These are phyloP conservation scores for Psilocybe sp. DNA, from an alignment of 768 basidiomycete genomes.

Conservation along the genomic window DNA sequence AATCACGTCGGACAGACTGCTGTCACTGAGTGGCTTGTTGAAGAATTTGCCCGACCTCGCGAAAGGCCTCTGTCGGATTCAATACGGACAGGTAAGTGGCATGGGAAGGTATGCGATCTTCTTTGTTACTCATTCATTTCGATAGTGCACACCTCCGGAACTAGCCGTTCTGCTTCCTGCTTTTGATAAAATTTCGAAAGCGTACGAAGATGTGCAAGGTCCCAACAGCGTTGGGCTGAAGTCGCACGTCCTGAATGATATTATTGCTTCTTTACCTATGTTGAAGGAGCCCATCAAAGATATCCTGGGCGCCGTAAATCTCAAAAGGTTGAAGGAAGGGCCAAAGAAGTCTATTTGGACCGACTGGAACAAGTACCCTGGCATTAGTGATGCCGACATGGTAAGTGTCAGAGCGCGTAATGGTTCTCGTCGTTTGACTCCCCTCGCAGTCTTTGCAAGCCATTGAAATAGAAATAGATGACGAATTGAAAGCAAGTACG, in stretches of 20 bases:
- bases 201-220: conserved; percentile 47
- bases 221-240: conserved; percentile 53
- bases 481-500: conserved; percentile 69
- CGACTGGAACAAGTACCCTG: conserved; percentile 42
- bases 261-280: conserved; percentile 66
- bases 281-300: conserved; percentile 52
- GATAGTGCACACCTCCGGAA: conserved; percentile 81
- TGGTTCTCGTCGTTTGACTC: background rate
- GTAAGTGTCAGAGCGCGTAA: conserved; percentile 30
- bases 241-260: conserved; percentile 65
- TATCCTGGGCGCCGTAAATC: conserved; percentile 53
- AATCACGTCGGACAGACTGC: conserved; percentile 59
- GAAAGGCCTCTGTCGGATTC: conserved; percentile 82
- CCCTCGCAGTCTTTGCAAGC: conserved; percentile 57
- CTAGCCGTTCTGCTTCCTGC: conserved; percentile 72
- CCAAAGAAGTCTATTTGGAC: conserved; percentile 72
- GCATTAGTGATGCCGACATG: conserved; percentile 54
- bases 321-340: conserved; percentile 63
- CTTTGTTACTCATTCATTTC: background rate
- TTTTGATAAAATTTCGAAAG: conserved; percentile 64
- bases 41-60: conserved; percentile 83
- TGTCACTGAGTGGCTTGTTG: conserved; percentile 65
- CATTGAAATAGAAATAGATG: conserved; percentile 67
- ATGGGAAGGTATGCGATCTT: too few species aligned
- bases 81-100: conserved; percentile 85